Evolutionary conservation across 495 filamentous ascomycete genomes (phyloP).

Genomic region (Evansstolkia leycettana): DNA sequence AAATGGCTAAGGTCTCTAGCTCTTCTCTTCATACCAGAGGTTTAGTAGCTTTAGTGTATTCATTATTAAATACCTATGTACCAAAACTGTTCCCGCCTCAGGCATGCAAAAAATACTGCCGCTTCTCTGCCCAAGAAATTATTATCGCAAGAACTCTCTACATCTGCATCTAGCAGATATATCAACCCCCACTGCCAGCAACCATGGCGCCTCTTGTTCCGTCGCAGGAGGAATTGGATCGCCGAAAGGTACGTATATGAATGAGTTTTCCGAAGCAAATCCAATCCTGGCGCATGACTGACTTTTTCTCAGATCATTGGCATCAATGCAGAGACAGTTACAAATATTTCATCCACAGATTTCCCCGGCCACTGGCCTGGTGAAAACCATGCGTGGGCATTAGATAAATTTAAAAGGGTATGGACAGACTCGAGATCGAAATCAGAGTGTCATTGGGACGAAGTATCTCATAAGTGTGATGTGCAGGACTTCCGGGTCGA

Average conservation of each 20-base stretch:
- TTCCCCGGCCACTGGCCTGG: constrained; percentile 84
- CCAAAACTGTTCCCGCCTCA: constrained; percentile 17
- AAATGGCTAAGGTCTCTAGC: too few species aligned
- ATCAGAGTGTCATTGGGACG: too few species aligned
- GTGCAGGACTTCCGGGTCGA: constrained; percentile 54
- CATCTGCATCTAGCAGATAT: constrained; percentile 5
- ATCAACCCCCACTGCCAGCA: constrained; percentile 1
- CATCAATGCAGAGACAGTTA: constrained; percentile 79
- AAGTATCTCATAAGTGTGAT: constrained; percentile 7
- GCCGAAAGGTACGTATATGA: constrained; percentile 29
- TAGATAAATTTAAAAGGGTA: constrained; percentile 59
- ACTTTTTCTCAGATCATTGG: constrained; percentile 57
- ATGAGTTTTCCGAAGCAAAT: background rate
- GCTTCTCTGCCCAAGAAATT: constrained; percentile 24
- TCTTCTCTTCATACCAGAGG: background rate
- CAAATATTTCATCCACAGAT: constrained; percentile 76
- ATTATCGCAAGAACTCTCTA: constrained; percentile 6
- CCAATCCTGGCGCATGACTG: constrained; percentile 5
- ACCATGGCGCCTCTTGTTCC: constrained; percentile 36
- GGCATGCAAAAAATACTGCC: constrained; percentile 27
- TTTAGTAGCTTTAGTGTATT: background rate
- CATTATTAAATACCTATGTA: constrained; percentile 10
- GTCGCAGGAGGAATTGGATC: constrained; percentile 37
- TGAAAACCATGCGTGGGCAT: constrained; percentile 79
- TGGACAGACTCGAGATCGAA: constrained; percentile 3